Base-by-base conservation (phyloP, 2,329 filamentous ascomycete genomes). In the Xylariales sp. region DNA sequence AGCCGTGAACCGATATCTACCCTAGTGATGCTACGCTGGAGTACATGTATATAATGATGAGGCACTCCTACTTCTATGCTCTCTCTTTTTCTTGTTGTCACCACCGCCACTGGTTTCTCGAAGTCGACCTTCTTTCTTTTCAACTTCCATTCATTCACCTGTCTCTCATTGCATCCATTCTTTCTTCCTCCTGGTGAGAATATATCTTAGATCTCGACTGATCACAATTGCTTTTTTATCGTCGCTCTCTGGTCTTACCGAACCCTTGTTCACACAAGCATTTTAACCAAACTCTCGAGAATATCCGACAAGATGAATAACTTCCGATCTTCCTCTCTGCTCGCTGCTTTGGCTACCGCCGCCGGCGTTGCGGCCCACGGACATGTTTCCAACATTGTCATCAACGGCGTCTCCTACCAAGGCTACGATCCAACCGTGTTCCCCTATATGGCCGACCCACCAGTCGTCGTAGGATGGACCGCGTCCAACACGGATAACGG, bases 401-500 rank as follows among this genome's bases (percentile, higher is more conserved):
- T 83, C 76, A 81, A 83, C 66, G 82, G 83, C 30, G 77, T 83
- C 55, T 76, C 74, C 32, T 82, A 83, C 70, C 71, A 78, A 43
- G 81, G 80, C 64, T 85, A 83, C 71, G 78, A 82, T 68, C 78
- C 79, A 0, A 80, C 79, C 43, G 73, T 69, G 36, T 78, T 78
- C 68, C 79, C 78, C 9, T 82, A 81, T 71, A 69, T 75, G 67
- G 46, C 75, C n/a, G 69, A 76, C 59, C 80, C 80, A 30, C 82
- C 82, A 6, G 75, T 67, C 0, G 77, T 79, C 36, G 73, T 80
- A 48, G 83, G 81, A 18, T 84, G 83, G 83, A 77, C 79, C 1
- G 80, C 81, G 46, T 75, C 78, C 48, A 81, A 85, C 70, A 73
- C 70, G 2, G 79, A 81, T 73, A 83, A 83, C 67, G 82, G 83